Conservation (phyloP, 1,284 basidiomycete species). For the Ceratobasidium sp. region DNA sequence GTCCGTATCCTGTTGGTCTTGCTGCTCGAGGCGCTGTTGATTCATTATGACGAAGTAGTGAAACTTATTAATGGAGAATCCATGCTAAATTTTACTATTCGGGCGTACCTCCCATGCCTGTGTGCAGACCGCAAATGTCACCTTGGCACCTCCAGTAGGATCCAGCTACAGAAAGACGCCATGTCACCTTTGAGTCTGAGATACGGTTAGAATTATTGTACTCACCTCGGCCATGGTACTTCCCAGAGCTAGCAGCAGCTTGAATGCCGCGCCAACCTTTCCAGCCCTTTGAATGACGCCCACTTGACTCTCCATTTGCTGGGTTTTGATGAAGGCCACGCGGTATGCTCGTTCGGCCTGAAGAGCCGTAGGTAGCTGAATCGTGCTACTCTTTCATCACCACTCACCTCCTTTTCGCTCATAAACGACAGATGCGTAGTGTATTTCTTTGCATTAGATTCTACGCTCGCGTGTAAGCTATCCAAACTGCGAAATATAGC, state of each 20-base stretch:
- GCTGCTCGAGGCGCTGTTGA: conserved; percentile 4
- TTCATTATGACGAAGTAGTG: too few species aligned
- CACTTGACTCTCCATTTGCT: not conserved
- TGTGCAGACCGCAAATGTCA: not conserved
- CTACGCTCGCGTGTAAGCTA: too few species aligned
- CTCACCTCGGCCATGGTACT: conserved; percentile 13
- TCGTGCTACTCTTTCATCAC: too few species aligned
- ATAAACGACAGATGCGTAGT: not conserved
- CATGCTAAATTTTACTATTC: not conserved
- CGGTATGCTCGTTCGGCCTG: not conserved
- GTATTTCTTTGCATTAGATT: too few species aligned
- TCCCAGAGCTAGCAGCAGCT: not conserved
- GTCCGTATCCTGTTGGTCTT: not conserved
- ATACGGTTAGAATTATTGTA: not conserved
- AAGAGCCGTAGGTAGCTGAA: not conserved
- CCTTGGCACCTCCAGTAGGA: too few species aligned
- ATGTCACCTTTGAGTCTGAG: not conserved
- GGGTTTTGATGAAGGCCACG: not conserved
- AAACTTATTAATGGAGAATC: not conserved
- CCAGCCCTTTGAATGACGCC: conserved; percentile 2
- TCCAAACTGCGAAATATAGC: too few species aligned
- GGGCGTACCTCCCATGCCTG: conserved; percentile 1
- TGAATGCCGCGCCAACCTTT: not conserved
- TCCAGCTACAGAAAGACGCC: not conserved
- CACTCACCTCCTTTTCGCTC: not conserved